These are phyloP conservation scores for Backusella circina DNA, from an alignment of 192 early-diverging fungal genomes.

Conservation along the genomic window DNA sequence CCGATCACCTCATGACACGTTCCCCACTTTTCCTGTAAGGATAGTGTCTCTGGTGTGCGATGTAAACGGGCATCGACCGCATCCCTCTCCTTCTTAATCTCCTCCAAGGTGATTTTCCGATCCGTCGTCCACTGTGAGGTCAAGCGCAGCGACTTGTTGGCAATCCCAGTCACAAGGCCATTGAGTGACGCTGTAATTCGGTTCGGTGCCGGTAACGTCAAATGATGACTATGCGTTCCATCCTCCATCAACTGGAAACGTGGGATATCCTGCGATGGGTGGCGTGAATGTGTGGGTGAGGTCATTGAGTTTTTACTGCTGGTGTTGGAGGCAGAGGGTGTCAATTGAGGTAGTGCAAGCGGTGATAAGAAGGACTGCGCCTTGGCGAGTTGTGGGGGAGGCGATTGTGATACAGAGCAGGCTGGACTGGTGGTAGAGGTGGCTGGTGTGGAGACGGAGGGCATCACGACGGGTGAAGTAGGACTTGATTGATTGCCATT, in stretches of 20 bases:
- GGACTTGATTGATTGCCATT: background rate
- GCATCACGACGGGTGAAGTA: background rate
- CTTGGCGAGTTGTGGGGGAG: background rate
- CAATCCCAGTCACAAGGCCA: slow-evolving; percentile 15
- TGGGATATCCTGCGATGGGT: background rate
- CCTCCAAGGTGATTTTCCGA: slow-evolving; percentile 10
- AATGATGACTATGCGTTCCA: slow-evolving; percentile 33
- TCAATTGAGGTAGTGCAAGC: background rate
- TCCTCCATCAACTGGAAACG: slow-evolving; percentile 32
- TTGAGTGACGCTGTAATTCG: slow-evolving; percentile 19
- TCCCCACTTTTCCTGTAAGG: slow-evolving; percentile 37
- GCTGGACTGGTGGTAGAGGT: background rate
- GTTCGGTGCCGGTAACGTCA: slow-evolving; percentile 16
- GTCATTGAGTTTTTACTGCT: background rate
- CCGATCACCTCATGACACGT: slow-evolving; percentile 41
- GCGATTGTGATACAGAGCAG: background rate
- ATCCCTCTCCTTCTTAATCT: slow-evolving; percentile 11
- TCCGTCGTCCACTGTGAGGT: slow-evolving; percentile 7
- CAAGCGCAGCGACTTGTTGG: background rate
- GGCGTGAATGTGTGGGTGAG: background rate
- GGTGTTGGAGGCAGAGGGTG: background rate
- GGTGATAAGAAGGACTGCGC: background rate
- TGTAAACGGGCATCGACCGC: slow-evolving; percentile 7
- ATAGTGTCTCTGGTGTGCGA: slow-evolving; percentile 15
- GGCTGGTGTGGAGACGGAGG: background rate